Conservation (phyloP, 805 yeast species). For the Teunomyces barrocoloradensis region DNA sequence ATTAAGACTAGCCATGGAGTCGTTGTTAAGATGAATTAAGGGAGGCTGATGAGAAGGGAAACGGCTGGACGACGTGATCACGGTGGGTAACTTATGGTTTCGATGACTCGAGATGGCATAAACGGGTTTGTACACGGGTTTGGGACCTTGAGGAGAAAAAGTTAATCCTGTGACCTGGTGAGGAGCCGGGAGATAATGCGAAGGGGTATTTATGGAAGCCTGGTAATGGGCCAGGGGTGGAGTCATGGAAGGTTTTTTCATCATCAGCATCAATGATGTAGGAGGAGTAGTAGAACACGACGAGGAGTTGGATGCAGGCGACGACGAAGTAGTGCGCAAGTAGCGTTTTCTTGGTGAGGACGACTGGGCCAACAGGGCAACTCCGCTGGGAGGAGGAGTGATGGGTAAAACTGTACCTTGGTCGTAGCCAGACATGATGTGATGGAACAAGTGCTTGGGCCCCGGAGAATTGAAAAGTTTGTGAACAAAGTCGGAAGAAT, state of each 20-base stretch:
- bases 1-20: slow-evolving; percentile 27
- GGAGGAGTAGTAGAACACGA: slow-evolving; percentile 2
- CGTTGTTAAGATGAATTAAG: slow-evolving; percentile 18
- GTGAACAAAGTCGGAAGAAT: slow-evolving; percentile 27
- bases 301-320: not conserved
- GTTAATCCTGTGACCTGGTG: slow-evolving; percentile 3
- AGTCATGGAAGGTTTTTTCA: slow-evolving; percentile 1
- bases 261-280: slow-evolving; percentile 1
- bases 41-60: slow-evolving; percentile 3
- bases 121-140: slow-evolving; percentile 10
- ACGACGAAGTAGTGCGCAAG: not conserved
- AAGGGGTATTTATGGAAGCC: slow-evolving; percentile 1
- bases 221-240: slow-evolving; percentile 1
- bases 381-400: not conserved
- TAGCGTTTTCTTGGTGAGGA: not conserved
- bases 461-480: slow-evolving; percentile 27
- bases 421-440: slow-evolving; percentile 5
- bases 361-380: not conserved
- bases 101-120: slow-evolving; percentile 7
- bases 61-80: slow-evolving; percentile 8
- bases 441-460: slow-evolving; percentile 24
- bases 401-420: not conserved
- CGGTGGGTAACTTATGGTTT: slow-evolving; percentile 8
- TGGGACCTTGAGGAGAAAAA: slow-evolving; percentile 1
- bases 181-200: slow-evolving; percentile 3